phyloP scores from a whole-genome alignment of 208 protist genomes.

The Novymonas esmeraldas region DNA sequence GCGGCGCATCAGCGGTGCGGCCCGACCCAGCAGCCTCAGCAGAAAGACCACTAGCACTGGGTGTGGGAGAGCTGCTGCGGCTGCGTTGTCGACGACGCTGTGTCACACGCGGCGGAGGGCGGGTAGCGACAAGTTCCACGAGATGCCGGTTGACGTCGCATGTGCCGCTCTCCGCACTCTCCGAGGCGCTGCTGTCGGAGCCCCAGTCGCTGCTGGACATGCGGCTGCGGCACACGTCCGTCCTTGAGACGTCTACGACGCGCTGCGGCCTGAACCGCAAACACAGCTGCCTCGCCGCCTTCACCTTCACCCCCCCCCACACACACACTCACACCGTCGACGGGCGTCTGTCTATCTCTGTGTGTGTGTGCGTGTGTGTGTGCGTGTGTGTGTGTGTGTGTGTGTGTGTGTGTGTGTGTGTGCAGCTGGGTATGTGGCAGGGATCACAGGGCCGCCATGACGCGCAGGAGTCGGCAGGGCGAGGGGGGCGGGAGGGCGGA shows the following conservation, averaged over 20 bases:
- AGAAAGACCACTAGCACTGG: neutral
- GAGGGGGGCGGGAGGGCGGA: neutral
- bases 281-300: neutral
- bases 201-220: slow-evolving; percentile 28
- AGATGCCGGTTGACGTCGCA: slow-evolving; percentile 16
- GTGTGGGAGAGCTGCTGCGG: slow-evolving; percentile 2
- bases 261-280: neutral
- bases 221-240: no score
- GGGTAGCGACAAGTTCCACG: slow-evolving; percentile 10
- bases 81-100: slow-evolving; percentile 13
- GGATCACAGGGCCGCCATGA: no score
- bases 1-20: neutral
- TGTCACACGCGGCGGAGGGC: slow-evolving; percentile 14
- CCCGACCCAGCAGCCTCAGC: no score
- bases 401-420: slow-evolving; percentile 5
- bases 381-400: neutral
- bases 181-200: slow-evolving; percentile 6
- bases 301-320: neutral
- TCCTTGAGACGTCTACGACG: neutral
- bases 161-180: neutral
- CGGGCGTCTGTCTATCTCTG: neutral
- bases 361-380: neutral
- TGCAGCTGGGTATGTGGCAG: no score
- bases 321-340: neutral
- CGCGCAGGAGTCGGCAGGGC: no score